Evolutionary conservation across 75 land plant species (phyloP).

Genomic region (Isoetes taiwanensis): DNA sequence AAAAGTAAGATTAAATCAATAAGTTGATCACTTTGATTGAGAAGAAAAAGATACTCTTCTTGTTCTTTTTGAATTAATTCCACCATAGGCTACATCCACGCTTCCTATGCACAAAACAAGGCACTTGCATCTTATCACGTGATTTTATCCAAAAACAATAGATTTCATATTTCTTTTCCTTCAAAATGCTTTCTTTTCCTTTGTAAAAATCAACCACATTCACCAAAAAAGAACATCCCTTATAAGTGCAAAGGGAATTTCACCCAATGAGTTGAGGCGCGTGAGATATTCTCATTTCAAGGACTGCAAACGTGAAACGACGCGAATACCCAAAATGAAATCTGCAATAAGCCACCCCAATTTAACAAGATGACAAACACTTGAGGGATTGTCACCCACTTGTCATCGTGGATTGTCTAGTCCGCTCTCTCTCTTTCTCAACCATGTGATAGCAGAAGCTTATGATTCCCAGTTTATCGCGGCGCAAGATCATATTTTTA

Average conservation of each 20-base stretch:
- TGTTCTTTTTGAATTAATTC: no score
- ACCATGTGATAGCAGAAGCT: slow-evolving; percentile 56
- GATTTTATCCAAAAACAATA: no score
- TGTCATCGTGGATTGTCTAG: slow-evolving; percentile 52
- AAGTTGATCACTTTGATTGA: no score
- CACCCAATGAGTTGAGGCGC: slow-evolving; percentile 38
- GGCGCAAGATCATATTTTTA: no score
- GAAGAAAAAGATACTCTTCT: no score
- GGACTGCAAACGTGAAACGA: slow-evolving; percentile 85
- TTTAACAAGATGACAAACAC: slow-evolving; percentile 27
- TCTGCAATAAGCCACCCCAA: no score
- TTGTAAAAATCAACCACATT: slow-evolving; percentile 71
- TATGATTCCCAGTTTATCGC: no score
- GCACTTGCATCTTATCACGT: no score
- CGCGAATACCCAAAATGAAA: slow-evolving; percentile 54
- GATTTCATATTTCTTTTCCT: slow-evolving; percentile 64
- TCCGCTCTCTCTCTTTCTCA: slow-evolving; percentile 77
- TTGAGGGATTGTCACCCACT: slow-evolving; percentile 43
- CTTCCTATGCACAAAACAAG: no score
- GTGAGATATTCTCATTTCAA: slow-evolving; percentile 48
- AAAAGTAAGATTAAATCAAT: no score
- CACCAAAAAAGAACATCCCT: slow-evolving; percentile 49
- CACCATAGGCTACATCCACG: no score
- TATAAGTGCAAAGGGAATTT: slow-evolving; percentile 28
- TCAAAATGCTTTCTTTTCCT: slow-evolving; percentile 81